Conservation (phyloP, 164 flowering plant genomes). For the Tetrastigma voinierianum region DNA sequence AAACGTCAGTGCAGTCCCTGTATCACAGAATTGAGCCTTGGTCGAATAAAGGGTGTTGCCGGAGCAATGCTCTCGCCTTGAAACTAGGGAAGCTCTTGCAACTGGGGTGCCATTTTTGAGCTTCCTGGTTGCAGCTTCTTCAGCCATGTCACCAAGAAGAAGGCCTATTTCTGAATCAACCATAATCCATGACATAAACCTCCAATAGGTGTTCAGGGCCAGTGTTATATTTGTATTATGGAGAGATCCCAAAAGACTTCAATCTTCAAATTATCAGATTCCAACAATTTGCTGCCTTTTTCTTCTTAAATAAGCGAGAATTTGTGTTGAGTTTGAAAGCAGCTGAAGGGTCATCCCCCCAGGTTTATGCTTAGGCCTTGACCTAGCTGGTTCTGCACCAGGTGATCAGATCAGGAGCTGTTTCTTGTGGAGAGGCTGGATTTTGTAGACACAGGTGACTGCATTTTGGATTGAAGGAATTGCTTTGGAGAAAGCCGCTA, state of each 20-base stretch:
- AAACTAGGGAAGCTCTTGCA: constrained; percentile 43
- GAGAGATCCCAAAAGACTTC: constrained; percentile 76
- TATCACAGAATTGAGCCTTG: constrained; percentile 62
- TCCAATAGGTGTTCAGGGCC: constrained; percentile 74
- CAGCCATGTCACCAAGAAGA: constrained; percentile 55
- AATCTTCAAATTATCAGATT: constrained; percentile 33
- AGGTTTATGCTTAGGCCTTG: constrained; percentile 55
- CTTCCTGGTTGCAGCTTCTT: constrained; percentile 44
- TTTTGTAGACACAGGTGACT: constrained; percentile 54
- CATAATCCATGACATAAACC: constrained; percentile 55
- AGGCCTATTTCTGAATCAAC: constrained; percentile 58
- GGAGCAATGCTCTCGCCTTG: constrained; percentile 61
- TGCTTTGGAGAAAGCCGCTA: constrained; percentile 33
- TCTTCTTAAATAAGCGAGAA: constrained; percentile 51
- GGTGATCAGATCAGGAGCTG: constrained; percentile 50
- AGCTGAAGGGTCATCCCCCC: constrained; percentile 36
- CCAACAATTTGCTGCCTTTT: constrained; percentile 46
- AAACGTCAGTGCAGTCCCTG: constrained; percentile 56
- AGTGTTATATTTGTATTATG: constrained; percentile 41
- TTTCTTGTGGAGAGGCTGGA: constrained; percentile 44
- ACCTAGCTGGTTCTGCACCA: constrained; percentile 59
- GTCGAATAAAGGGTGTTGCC: constrained; percentile 66
- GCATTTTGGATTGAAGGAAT: constrained; percentile 65
- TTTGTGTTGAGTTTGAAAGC: constrained; percentile 53
- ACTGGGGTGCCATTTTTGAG: constrained; percentile 20